These are phyloP conservation scores for Fusarium staphyleae DNA, from an alignment of 2,329 filamentous ascomycete species.

Conservation along the genomic window DNA sequence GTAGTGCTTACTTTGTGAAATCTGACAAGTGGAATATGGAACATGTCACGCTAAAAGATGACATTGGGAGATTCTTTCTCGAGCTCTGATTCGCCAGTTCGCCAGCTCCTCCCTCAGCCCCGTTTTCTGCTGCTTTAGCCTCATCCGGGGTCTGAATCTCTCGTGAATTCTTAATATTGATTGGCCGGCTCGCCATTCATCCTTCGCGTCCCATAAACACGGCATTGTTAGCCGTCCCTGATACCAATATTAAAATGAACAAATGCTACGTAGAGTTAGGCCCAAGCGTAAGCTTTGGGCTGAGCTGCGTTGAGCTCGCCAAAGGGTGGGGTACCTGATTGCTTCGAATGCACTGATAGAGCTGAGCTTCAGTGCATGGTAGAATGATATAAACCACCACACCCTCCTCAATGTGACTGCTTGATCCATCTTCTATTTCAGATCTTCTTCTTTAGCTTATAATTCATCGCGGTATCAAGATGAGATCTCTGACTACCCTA, in stretches of 20 bases:
- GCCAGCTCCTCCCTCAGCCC: background rate
- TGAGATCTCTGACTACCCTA: background rate
- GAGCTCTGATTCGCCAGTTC: slow-evolving; percentile 2
- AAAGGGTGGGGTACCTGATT: background rate
- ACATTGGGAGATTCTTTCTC: background rate
- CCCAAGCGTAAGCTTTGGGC: background rate
- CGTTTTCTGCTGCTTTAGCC: slow-evolving; percentile 9
- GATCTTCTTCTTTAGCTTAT: no score
- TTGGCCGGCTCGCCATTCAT: slow-evolving; percentile 13
- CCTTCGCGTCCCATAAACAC: background rate
- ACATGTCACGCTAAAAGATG: background rate
- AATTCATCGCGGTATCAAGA: no score
- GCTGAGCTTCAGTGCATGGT: background rate
- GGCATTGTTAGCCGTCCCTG: no score
- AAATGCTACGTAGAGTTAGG: background rate
- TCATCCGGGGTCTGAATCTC: background rate
- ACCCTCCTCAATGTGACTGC: background rate
- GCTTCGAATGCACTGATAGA: no score
- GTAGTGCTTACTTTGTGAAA: no score
- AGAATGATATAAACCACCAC: background rate
- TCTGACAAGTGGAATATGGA: no score
- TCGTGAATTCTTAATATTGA: background rate
- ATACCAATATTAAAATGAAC: no score
- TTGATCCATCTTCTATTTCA: no score
- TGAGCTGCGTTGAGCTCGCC: background rate